Evolutionary conservation across 2,329 filamentous ascomycete species (phyloP), one percentile per base, ranked within the genome.

Genomic region (Aaosphaeria arxii): DNA sequence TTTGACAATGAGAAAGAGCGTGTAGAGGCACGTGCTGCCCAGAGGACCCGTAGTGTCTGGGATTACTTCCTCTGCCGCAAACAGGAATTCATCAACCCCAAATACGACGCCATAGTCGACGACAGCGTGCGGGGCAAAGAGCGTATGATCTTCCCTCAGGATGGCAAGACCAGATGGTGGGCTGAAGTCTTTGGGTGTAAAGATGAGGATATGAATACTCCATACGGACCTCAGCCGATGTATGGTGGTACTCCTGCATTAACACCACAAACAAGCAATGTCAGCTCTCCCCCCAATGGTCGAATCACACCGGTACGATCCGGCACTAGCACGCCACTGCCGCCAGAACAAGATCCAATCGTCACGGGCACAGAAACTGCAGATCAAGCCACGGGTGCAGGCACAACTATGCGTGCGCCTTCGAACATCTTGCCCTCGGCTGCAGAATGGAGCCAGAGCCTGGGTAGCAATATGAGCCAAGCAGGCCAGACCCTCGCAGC

Each of bases 1-100:
- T 96, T 89, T 71, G 96, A 99, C 72, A 95, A 84, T 47, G 94
- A 99, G 69, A 94, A 91, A 63, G 88, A 96, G 61, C 85, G 94
- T 4, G 75, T 83, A 11, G 87, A 94, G 40, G 80, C 83, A 24
- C 79, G 77, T 30, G 84, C 88, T 1, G 75, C 77, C 36, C 85
- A 91, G 59, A 80, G 83, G 46, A 95, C 91, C 4, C 80, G 87
- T 4, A 95, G 89, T 24, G 94, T 96, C 1, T 99, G 94, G 94
- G 88, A 94, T 57, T 96, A 97, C 67, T 97, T 99, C 70, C 75
- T 97, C 6, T 84, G 87, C 40, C 83, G 91, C 7, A 85, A 82
- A 55, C 77, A 82, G 17, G 88, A 96, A 61, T 99, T 97, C 61
- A 76, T 84, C 35, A 97, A 97, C 62, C 80, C 85, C 0, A 79